Evolutionary conservation across 2,329 filamentous ascomycete species (phyloP).

Genomic region (Hyphodiscus sp.): DNA sequence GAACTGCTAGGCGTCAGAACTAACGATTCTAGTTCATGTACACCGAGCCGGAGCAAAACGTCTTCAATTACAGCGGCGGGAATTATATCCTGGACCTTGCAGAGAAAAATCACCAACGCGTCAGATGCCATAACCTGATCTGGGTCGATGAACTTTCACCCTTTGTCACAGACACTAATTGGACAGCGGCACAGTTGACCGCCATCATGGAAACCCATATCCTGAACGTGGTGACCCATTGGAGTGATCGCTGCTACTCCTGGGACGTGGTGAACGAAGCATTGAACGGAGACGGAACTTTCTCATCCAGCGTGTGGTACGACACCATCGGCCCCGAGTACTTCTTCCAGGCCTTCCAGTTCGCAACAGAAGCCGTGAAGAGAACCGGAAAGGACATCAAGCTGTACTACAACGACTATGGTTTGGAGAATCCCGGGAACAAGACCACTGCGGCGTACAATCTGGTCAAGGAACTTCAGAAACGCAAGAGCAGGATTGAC

Average conservation of each 20-base stretch:
- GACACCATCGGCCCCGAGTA: slow-evolving; percentile 49
- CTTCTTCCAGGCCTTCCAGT: slow-evolving; percentile 51
- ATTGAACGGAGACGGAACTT: slow-evolving; percentile 50
- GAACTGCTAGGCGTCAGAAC: not conserved
- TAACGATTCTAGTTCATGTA: not conserved
- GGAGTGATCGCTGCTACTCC: slow-evolving; percentile 51
- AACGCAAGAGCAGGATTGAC: slow-evolving; percentile 50
- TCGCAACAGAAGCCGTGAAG: slow-evolving; percentile 47
- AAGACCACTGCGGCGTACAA: slow-evolving; percentile 41
- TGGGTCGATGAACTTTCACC: slow-evolving; percentile 47
- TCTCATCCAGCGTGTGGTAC: slow-evolving; percentile 47
- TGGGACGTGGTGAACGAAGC: slow-evolving; percentile 65
- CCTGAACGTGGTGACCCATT: slow-evolving; percentile 49
- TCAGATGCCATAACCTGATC: slow-evolving; percentile 57
- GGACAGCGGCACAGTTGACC: slow-evolving; percentile 50
- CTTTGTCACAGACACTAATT: slow-evolving; percentile 40
- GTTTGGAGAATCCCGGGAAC: slow-evolving; percentile 46
- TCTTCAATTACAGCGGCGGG: slow-evolving; percentile 52
- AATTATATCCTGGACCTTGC: slow-evolving; percentile 47
- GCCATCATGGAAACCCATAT: slow-evolving; percentile 53
- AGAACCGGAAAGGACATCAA: slow-evolving; percentile 36
- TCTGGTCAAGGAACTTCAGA: slow-evolving; percentile 39
- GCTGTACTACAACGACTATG: slow-evolving; percentile 60
- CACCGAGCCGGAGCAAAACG: slow-evolving; percentile 48
- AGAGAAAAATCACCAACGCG: slow-evolving; percentile 40